These are phyloP conservation scores for Colletotrichum eleusines DNA, from an alignment of 2,329 filamentous ascomycete species.

Conservation along the genomic window DNA sequence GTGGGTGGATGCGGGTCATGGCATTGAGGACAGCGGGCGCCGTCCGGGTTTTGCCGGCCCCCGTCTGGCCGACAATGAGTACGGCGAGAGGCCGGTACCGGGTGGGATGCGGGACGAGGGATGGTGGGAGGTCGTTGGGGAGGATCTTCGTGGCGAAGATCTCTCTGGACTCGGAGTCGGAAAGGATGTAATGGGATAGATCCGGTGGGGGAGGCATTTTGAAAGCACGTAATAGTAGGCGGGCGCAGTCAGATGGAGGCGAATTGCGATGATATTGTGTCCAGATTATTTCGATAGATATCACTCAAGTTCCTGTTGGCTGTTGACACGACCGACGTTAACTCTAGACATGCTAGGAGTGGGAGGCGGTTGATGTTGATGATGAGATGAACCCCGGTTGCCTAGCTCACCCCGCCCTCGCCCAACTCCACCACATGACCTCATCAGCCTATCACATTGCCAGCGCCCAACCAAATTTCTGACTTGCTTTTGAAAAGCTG, in stretches of 20 bases:
- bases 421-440: slow-evolving; percentile 15
- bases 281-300: too few relatives aligned
- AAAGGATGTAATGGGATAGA: slow-evolving; percentile 50
- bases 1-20: slow-evolving; percentile 43
- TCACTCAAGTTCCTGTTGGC: neutral
- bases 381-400: neutral
- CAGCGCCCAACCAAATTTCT: neutral
- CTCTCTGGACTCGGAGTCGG: slow-evolving; percentile 46
- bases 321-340: too few relatives aligned
- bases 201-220: slow-evolving; percentile 45
- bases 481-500: neutral
- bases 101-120: slow-evolving; percentile 26
- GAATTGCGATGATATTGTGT: neutral
- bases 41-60: slow-evolving; percentile 61
- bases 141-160: slow-evolving; percentile 51
- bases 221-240: neutral
- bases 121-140: slow-evolving; percentile 51
- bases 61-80: slow-evolving; percentile 61
- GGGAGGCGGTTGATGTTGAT: neutral
- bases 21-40: slow-evolving; percentile 54
- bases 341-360: neutral
- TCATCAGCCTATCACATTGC: neutral
- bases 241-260: neutral
- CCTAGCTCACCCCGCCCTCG: neutral
- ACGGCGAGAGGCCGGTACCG: slow-evolving; percentile 53